Evolutionary conservation across 108 stramenopile species (phyloP).

Genomic region (Seminavis robusta): DNA sequence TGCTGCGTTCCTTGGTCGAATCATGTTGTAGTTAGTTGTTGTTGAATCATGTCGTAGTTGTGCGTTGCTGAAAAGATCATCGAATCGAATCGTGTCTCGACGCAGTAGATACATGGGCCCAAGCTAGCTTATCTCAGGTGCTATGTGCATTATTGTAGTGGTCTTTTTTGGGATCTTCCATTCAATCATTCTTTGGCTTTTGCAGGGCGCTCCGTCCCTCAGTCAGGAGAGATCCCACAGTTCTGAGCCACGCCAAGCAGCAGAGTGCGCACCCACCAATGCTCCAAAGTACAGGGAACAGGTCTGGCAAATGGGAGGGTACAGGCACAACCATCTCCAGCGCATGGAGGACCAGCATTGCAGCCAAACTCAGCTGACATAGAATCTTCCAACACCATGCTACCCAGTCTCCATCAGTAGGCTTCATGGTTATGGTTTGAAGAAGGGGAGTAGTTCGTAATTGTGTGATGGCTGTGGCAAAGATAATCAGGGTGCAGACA

Average conservation of each 20-base stretch:
- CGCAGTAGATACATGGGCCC: too few relatives aligned
- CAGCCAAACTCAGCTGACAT: conserved; percentile 21
- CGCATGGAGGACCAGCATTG: conserved; percentile 55
- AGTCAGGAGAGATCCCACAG: conserved; percentile 9
- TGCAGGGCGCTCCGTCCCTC: too few relatives aligned
- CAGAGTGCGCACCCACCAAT: conserved; percentile 66
- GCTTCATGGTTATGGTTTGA: conserved; percentile 2
- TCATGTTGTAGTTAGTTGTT: too few relatives aligned
- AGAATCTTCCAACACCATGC: conserved; percentile 7
- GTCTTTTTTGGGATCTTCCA: too few relatives aligned
- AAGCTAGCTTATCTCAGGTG: too few relatives aligned
- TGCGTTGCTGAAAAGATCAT: too few relatives aligned
- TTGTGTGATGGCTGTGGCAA: conserved; percentile 24
- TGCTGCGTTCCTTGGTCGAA: too few relatives aligned
- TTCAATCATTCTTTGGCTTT: too few relatives aligned
- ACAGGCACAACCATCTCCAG: conserved; percentile 31
- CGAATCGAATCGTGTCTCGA: too few relatives aligned
- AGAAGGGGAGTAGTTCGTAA: not conserved
- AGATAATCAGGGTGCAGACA: conserved; percentile 51
- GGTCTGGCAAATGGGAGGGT: conserved; percentile 60
- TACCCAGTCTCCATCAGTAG: not conserved
- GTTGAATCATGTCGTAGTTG: too few relatives aligned
- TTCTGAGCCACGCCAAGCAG: conserved; percentile 32
- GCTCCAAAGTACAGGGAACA: conserved; percentile 78
- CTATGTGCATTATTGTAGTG: too few relatives aligned